Conservation (phyloP, 2,329 filamentous ascomycete genomes). For the Mycogone perniciosa region DNA sequence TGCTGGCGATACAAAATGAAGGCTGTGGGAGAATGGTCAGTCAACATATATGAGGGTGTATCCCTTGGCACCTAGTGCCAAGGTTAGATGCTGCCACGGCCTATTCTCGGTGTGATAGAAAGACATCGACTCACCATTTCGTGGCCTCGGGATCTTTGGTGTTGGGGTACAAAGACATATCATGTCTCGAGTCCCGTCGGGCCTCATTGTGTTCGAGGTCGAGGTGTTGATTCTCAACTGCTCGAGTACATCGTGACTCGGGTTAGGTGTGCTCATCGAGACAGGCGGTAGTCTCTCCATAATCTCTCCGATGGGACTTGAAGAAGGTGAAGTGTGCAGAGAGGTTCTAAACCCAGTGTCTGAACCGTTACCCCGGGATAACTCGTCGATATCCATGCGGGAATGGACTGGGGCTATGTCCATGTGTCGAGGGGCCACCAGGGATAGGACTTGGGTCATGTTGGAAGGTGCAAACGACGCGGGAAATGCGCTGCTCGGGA, state of each 20-base stretch:
- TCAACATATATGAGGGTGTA: background rate
- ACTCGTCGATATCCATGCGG: slow-evolving; percentile 19
- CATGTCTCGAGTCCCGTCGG: slow-evolving; percentile 33
- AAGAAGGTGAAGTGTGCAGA: background rate
- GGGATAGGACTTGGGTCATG: slow-evolving; percentile 22
- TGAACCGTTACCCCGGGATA: slow-evolving; percentile 10
- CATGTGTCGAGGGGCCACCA: slow-evolving; percentile 17
- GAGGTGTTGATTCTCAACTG: slow-evolving; percentile 24
- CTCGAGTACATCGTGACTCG: slow-evolving; percentile 31
- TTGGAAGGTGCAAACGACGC: slow-evolving; percentile 6
- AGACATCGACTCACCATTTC: slow-evolving; percentile 45
- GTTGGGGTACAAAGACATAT: slow-evolving; percentile 52
- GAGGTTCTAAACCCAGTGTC: background rate
- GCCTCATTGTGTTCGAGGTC: slow-evolving; percentile 18
- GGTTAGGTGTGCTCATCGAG: slow-evolving; percentile 40
- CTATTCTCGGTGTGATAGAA: background rate
- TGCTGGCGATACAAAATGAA: slow-evolving; percentile 97
- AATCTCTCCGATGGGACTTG: background rate
- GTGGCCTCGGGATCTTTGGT: slow-evolving; percentile 52
- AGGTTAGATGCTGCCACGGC: background rate
- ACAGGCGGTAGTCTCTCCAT: slow-evolving; percentile 37
- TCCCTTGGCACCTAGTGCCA: background rate
- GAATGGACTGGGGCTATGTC: slow-evolving; percentile 17
- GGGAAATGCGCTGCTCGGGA: background rate
- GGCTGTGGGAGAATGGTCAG: slow-evolving; percentile 49